phyloP scores from a whole-genome alignment of 208 protist genomes.

The Naegleria gruberi region DNA sequence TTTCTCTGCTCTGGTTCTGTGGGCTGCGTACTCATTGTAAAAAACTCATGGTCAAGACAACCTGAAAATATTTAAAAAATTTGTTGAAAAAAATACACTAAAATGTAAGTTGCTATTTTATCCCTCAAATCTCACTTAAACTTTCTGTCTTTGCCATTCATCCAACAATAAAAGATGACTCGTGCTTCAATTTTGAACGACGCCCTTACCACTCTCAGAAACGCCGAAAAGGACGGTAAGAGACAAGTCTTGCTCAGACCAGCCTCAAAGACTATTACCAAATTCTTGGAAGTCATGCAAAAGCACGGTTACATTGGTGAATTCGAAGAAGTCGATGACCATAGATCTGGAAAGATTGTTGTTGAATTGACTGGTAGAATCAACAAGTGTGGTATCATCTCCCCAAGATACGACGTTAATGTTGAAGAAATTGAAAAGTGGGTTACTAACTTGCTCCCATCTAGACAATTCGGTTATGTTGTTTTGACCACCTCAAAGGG shows the following conservation, averaged over 20 bases:
- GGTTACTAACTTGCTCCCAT: slow-evolving; percentile 97
- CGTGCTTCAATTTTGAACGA: slow-evolving; percentile 97
- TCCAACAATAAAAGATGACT: slow-evolving; percentile 79
- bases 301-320: slow-evolving; percentile 99
- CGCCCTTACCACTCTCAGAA: slow-evolving; percentile 94
- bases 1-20: no score
- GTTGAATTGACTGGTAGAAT: slow-evolving; percentile 99
- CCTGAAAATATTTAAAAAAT: no score
- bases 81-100: background rate
- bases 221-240: slow-evolving; percentile 98
- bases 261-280: slow-evolving; percentile 98
- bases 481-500: slow-evolving; percentile 99
- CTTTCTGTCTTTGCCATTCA: background rate
- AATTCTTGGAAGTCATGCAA: slow-evolving; percentile 99
- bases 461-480: slow-evolving; percentile 99
- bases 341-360: slow-evolving; percentile 98
- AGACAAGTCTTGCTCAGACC: slow-evolving; percentile 98
- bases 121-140: no score
- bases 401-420: slow-evolving; percentile 94
- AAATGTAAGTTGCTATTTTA: background rate
- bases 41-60: no score
- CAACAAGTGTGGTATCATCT: slow-evolving; percentile 99
- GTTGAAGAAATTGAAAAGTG: slow-evolving; percentile 95
- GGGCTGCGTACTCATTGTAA: no score
- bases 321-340: slow-evolving; percentile 99